Base-by-base conservation (phyloP, 2,329 filamentous ascomycete genomes). In the Cladophialophora immunda region DNA sequence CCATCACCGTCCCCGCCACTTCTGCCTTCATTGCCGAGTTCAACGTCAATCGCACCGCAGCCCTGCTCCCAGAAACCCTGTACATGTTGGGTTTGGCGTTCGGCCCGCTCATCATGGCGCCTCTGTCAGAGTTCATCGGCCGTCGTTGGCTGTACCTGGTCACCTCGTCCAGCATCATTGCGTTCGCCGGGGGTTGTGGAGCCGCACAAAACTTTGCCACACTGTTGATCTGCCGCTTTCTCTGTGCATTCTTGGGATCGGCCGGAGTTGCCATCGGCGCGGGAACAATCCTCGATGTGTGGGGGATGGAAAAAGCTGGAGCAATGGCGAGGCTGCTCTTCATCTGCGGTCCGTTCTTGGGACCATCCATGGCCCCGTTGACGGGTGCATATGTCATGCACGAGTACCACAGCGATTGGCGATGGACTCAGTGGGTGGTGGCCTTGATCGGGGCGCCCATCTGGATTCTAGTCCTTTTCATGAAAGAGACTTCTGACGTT, bases 371-470 rank as follows among this genome's bases (percentile, higher is more conserved):
- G 32, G 32, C 6, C 11, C 32, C 32, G 9, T 11, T 34, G 32
- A 13, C 11, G 13, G 32, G 32, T 2, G 32, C 32, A 19, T 92
- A 88, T 80, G 90, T 90, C 60, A 82, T 79, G 4, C 22, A 56
- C 34, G 64, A 62, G 70, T 78, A 86, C 15, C 87, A 85, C 7
- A 78, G 86, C 30, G 89, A 89, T 68, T 92, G 90, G 90, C 85
- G 90, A 70, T 92, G 89, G 90, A 91, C 89, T 6, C 84, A 89
- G 79, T 92, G 89, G 74, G 78, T 90, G 71, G 87, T 91, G 83
- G 88, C 89, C 38, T 87, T 86, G 66, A 65, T 82, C 19, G 85
- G 88, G 64, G 86, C 90, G 70, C 72, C 78, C 30, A 79, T 90
- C 55, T 85, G 90, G 74, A 63, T 90, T 9, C 69, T 90, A 72